Conservation (phyloP, 768 basidiomycete species). For the Lactarius trivialis region DNA sequence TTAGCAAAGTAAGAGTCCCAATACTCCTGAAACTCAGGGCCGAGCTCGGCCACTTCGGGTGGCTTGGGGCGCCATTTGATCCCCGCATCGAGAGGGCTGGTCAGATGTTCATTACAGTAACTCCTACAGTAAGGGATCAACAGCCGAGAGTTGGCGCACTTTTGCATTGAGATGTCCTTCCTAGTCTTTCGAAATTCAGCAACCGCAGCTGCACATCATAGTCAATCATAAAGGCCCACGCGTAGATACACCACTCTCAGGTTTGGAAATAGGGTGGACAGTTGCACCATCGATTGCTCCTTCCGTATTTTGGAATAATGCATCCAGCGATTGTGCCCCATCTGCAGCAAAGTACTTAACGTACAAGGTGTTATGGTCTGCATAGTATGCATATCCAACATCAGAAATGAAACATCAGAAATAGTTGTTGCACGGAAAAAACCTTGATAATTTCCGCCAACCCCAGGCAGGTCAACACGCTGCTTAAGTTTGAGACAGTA, state of each 20-base stretch:
- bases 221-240: neutral
- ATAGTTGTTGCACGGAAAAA: neutral
- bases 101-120: neutral
- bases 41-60: conserved; percentile 45
- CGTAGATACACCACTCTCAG: neutral
- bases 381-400: neutral
- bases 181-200: conserved; percentile 35
- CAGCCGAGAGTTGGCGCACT: conserved; percentile 26
- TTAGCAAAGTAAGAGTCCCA: conserved; percentile 48
- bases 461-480: conserved; percentile 31
- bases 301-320: conserved; percentile 14
- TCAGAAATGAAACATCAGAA: neutral
- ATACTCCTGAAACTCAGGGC: conserved; percentile 39
- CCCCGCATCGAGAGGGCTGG: conserved; percentile 40
- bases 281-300: conserved; percentile 19
- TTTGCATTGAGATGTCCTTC: conserved; percentile 46
- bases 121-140: too few relatives aligned
- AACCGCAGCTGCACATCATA: conserved; percentile 28
- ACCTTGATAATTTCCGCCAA: conserved; percentile 38
- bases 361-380: neutral
- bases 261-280: neutral
- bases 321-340: conserved; percentile 22
- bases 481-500: too few relatives aligned
- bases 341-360: neutral
- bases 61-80: conserved; percentile 49